A percentile compares a stretch with the other conserved stretches of the same genome.
Evolutionary conservation across 441 rosid species (phyloP).

Genomic region (Adansonia grandidieri): DNA sequence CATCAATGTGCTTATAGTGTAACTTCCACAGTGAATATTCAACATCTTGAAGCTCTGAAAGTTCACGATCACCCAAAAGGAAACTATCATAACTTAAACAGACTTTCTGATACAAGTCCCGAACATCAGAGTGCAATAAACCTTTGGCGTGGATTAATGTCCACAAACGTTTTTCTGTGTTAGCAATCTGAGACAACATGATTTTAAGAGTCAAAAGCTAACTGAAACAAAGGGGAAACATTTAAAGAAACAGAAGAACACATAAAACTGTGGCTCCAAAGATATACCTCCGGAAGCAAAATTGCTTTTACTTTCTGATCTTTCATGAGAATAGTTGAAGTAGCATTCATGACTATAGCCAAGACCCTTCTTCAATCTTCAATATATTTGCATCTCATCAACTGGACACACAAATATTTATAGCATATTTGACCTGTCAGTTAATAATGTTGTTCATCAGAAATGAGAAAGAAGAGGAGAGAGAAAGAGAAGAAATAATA

Average conservation of each 20-base stretch:
- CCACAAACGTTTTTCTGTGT: constrained; percentile 72
- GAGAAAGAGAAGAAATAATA: background rate
- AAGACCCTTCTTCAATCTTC: constrained; percentile 32
- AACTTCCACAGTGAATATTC: constrained; percentile 92
- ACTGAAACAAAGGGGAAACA: constrained; percentile 15
- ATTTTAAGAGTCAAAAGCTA: constrained; percentile 19
- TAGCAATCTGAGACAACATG: constrained; percentile 59
- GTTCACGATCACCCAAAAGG: constrained; percentile 52
- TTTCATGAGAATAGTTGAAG: constrained; percentile 36
- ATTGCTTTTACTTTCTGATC: constrained; percentile 52
- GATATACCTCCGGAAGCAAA: constrained; percentile 58
- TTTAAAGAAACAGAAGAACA: constrained; percentile 20
- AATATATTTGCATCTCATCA: constrained; percentile 28
- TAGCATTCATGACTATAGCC: constrained; percentile 39
- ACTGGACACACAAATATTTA: constrained; percentile 11
- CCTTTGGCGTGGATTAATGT: constrained; percentile 56
- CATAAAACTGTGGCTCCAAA: constrained; percentile 25
- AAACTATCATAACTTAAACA: constrained; percentile 64
- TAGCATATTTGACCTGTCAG: constrained; percentile 26
- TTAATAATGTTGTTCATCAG: background rate
- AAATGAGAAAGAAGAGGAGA: background rate
- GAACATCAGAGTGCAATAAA: constrained; percentile 58
- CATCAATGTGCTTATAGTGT: constrained; percentile 80
- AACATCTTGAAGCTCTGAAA: constrained; percentile 69
- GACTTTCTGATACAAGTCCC: constrained; percentile 55